Percentiles rank a stretch among this genome's conserved stretches.
Evolutionary conservation across 2,329 filamentous ascomycete species (phyloP).

Genomic region (Aspergillus felis): DNA sequence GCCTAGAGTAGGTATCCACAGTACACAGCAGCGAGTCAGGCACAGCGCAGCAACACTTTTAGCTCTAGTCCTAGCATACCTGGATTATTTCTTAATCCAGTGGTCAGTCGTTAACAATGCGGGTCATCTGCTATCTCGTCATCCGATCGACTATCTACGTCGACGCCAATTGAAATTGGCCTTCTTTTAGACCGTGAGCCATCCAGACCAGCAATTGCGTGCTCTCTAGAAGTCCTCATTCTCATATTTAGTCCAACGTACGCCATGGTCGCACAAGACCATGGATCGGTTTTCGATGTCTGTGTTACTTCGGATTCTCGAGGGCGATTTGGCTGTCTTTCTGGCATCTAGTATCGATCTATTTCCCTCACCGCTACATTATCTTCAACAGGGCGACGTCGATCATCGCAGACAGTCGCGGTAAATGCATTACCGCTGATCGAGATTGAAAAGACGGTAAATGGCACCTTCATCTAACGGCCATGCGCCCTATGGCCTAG

Average conservation of each 20-base stretch:
- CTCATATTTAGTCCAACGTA: slow-evolving; percentile 3
- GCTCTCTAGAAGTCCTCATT: slow-evolving; percentile 7
- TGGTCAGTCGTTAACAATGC: not conserved
- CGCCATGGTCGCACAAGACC: not conserved
- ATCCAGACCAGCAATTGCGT: slow-evolving; percentile 18
- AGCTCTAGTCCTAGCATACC: not conserved
- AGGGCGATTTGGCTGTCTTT: not conserved
- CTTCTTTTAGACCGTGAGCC: slow-evolving; percentile 8
- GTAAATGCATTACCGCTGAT: not conserved
- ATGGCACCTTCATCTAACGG: slow-evolving; percentile 6
- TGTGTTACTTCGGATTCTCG: not conserved
- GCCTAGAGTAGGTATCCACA: too few relatives aligned
- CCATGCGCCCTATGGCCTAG: not conserved
- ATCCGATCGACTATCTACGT: not conserved
- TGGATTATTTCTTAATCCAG: not conserved
- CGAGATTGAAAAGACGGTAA: not conserved
- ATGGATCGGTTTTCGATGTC: not conserved
- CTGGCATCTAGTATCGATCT: not conserved
- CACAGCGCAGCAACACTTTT: too few relatives aligned
- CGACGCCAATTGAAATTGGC: not conserved
- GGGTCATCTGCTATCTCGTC: not conserved
- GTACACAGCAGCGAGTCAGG: too few relatives aligned
- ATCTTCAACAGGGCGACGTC: not conserved
- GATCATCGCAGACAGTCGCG: not conserved
- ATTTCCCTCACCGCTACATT: not conserved